Conservation (phyloP, 2,329 filamentous ascomycete species). For the Thielaviopsis punctulata region DNA sequence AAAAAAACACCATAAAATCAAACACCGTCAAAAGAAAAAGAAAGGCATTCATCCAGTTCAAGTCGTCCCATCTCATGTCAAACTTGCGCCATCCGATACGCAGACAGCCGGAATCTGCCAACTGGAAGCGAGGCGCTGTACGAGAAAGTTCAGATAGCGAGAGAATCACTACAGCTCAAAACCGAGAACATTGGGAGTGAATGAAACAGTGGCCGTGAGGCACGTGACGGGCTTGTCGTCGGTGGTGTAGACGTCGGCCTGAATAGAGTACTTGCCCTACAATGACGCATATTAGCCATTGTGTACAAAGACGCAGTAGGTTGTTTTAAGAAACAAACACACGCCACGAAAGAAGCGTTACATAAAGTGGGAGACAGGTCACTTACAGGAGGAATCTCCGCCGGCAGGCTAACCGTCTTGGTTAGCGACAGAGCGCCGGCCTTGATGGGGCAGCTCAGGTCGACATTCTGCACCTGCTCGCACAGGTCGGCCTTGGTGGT, state of each 20-base stretch:
- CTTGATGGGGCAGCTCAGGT: conserved; percentile 75
- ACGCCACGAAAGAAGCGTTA: neutral
- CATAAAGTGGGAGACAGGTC: neutral
- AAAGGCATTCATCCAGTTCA: neutral
- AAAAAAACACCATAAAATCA: neutral
- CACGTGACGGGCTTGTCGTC: conserved; percentile 69
- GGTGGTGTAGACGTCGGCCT: conserved; percentile 65
- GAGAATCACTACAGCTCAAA: conserved; percentile 22
- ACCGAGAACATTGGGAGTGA: conserved; percentile 28
- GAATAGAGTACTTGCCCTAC: conserved; percentile 77
- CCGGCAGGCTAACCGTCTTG: conserved; percentile 73
- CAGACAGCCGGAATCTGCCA: neutral
- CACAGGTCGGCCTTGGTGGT: conserved; percentile 70
- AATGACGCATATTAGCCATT: neutral
- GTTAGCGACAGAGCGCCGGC: conserved; percentile 55
- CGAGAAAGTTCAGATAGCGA: neutral
- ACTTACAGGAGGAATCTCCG: conserved; percentile 75
- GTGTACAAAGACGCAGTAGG: no score
- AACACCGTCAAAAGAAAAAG: neutral
- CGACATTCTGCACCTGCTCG: conserved; percentile 74
- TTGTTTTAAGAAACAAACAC: no score
- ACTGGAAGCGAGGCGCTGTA: no score
- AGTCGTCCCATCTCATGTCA: neutral
- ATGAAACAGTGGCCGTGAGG: conserved; percentile 56
- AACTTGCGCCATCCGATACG: neutral